Evolutionary conservation across 768 basidiomycete genomes (phyloP).

Genomic region (Boletus rubroflammeus): DNA sequence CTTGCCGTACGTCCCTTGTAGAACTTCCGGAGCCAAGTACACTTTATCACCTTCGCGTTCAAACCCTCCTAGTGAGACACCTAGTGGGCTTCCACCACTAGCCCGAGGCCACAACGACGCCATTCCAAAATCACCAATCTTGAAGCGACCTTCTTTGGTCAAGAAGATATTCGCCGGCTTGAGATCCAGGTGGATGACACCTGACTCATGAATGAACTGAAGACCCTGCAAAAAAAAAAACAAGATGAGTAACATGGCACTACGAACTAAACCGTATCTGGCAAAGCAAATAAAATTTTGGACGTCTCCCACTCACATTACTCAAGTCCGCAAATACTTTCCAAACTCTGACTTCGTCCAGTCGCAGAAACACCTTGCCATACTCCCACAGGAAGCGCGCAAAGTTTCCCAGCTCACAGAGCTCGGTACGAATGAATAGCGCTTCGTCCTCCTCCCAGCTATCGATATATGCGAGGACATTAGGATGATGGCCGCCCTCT

Average conservation of each 20-base stretch:
- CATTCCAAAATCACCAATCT: slow-evolving; percentile 99
- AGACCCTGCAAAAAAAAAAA: slow-evolving; percentile 55
- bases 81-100: slow-evolving; percentile 34
- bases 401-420: slow-evolving; percentile 92
- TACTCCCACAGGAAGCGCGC: slow-evolving; percentile 89
- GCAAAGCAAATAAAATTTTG: slow-evolving; percentile 1
- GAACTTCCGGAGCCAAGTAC: slow-evolving; percentile 94
- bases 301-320: slow-evolving; percentile 54
- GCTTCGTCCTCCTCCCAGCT: slow-evolving; percentile 93
- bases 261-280: slow-evolving; percentile 25
- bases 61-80: slow-evolving; percentile 46
- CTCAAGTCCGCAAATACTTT: slow-evolving; percentile 90
- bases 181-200: slow-evolving; percentile 91
- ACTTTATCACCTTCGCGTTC: slow-evolving; percentile 97
- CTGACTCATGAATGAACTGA: slow-evolving; percentile 81
- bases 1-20: slow-evolving; percentile 87
- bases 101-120: slow-evolving; percentile 88
- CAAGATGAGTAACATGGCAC: slow-evolving; percentile 26
- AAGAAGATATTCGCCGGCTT: slow-evolving; percentile 98
- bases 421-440: slow-evolving; percentile 89
- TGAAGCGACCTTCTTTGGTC: slow-evolving; percentile 81
- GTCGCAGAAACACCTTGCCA: slow-evolving; percentile 74
- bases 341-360: slow-evolving; percentile 94
- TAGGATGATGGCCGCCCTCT: slow-evolving; percentile 50
- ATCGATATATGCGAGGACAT: slow-evolving; percentile 85